Evolutionary conservation across 139 green algal species (phyloP).

Genomic region (Chlorella sp.): DNA sequence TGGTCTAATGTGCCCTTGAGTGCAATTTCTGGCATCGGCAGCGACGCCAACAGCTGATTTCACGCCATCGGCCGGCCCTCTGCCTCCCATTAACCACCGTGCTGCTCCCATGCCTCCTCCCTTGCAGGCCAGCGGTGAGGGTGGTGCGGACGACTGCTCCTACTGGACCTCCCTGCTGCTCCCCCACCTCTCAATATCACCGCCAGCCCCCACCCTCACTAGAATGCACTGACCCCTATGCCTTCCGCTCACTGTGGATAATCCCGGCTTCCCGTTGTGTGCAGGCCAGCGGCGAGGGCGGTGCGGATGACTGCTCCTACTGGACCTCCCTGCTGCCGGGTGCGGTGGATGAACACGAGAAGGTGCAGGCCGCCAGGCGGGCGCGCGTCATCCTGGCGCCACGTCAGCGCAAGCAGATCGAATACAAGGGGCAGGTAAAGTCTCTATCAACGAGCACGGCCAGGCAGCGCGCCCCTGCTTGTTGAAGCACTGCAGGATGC

Average conservation of each 20-base stretch:
- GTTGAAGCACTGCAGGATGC: too few species aligned
- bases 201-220: not conserved
- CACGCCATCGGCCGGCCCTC: not conserved
- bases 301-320: conserved; percentile 54
- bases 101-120: not conserved
- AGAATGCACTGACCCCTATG: not conserved
- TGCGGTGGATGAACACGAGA: conserved; percentile 29
- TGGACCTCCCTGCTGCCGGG: conserved; percentile 77
- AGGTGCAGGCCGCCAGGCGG: not conserved
- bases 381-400: conserved; percentile 44
- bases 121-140: not conserved
- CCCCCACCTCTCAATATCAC: not conserved
- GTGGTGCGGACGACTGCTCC: too few species aligned
- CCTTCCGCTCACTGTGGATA: not conserved
- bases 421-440: conserved; percentile 63
- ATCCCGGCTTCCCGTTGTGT: not conserved
- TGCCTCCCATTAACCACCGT: not conserved
- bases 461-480: too few species aligned
- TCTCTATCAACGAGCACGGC: not conserved
- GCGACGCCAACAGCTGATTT: too few species aligned
- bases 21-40: too few species aligned
- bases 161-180: not conserved
- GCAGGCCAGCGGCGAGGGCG: not conserved
- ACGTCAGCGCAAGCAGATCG: conserved; percentile 55
- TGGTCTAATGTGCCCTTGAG: too few species aligned